Evolutionary conservation across 1,139 yeast genomes (phyloP), one percentile per base, ranked within the genome.

Genomic region (Kodamaea ohmeri): DNA sequence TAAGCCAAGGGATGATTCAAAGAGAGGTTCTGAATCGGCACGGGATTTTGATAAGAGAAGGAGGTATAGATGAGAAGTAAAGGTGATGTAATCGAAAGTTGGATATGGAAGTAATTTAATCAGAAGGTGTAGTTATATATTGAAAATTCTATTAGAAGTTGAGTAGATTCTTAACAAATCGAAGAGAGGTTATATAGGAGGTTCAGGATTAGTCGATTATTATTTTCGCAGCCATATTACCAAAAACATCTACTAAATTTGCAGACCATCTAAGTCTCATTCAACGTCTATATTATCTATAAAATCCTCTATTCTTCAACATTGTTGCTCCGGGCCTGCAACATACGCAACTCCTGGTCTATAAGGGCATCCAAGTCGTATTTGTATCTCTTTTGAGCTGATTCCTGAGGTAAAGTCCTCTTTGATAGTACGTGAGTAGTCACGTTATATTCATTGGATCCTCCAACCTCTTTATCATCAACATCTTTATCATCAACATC

Each of bases 21-120:
- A 55, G 38, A 47, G 49, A 35, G 66, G 60, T 18, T 39, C 45
- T 25, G 51, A 48, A 29, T 47, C 52, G 30, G 56, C 58, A 21
- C 47, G 69, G 36, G 57, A 56, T 4, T 57, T 60, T 42, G 68
- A 63, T 25, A 67, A 67, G 46, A 63, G 60, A 44, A 56, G 53
- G 34, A 61, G 62, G 40, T 58, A 63, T 43, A 21, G 32, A 13
- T 26, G 9, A 17, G 16, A 35, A n/a, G 26, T 7, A n/a, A n/a
- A 7, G 8, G 13, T 24, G n/a, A 24, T 7, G 8, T 9, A 13
- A 24, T 7, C 26, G 13, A 24, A 5, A 24, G 12, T 7, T 7
- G 12, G 7, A 24, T 20, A 20, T n/a, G n/a, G n/a, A n/a, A 20
- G 22, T 7, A 9, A 9, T 20, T 20, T 20, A 9, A 20, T 20